These are phyloP conservation scores for Lipomyces oligophaga DNA, from an alignment of 805 yeast species.

Conservation along the genomic window DNA sequence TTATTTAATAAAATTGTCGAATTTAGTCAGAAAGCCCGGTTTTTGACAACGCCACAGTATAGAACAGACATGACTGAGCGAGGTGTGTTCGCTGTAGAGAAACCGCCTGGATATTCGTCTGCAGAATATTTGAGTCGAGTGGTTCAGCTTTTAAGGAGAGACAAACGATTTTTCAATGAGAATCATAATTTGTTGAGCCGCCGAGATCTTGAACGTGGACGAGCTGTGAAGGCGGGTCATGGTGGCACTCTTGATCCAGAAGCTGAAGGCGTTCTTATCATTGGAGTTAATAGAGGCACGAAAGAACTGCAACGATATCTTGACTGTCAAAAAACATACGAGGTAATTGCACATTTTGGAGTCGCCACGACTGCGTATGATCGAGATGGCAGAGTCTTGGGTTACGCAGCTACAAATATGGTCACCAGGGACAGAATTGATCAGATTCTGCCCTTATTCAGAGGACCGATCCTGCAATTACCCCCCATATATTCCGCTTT, in stretches of 20 bases:
- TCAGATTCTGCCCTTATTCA: conserved; percentile 55
- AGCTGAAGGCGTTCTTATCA: conserved; percentile 86
- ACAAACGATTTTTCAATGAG: conserved; percentile 57
- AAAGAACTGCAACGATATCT: conserved; percentile 70
- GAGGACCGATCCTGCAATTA: conserved; percentile 79
- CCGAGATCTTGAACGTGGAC: conserved; percentile 36
- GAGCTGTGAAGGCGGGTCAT: conserved; percentile 84
- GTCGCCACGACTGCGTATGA: conserved; percentile 92
- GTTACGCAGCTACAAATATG: conserved; percentile 54
- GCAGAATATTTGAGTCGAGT: conserved; percentile 65
- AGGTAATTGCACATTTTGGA: conserved; percentile 81
- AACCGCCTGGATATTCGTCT: conserved; percentile 83
- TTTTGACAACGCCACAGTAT: conserved; percentile 80
- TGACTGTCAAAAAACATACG: conserved; percentile 68
- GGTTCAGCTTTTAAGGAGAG: conserved; percentile 58
- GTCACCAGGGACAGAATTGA: conserved; percentile 52
- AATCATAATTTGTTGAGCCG: conserved; percentile 48
- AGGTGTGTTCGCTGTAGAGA: conserved; percentile 89
- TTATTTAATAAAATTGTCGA: conserved; percentile 61
- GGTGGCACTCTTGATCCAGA: conserved; percentile 97
- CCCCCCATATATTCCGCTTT: conserved; percentile 94
- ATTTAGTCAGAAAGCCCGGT: conserved; percentile 34
- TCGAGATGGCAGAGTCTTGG: conserved; percentile 75
- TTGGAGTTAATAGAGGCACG: conserved; percentile 93
- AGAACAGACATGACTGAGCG: conserved; percentile 55